Base-by-base conservation (phyloP, 306 rosid species). In the Cicer bijugum region DNA sequence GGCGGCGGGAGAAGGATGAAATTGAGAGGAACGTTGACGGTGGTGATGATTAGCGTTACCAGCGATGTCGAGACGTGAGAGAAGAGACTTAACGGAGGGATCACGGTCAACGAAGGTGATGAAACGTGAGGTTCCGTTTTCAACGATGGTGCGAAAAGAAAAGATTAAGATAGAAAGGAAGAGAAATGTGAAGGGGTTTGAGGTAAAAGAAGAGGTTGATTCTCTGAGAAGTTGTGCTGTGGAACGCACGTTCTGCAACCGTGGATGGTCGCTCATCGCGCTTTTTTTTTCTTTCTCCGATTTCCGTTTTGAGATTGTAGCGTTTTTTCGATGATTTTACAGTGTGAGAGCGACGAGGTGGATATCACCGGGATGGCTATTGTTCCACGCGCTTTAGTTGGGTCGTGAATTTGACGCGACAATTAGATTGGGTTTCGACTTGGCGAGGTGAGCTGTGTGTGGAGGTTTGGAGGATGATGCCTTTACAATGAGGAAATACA, bases 41-140 rank as follows among this genome's bases (percentile, higher is more conserved):
- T 35, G 77, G 16, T 35, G 68, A 19, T 81, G 79, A 17, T 68
- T 62, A 7, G 64, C 15, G 50, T 75, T 83, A 2, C 76, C 81
- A 11, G 96, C 70, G 65, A 90, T 91, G 73, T 91, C 95, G 61
- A 94, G 90, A 45, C 88, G 96, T 7, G 93, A 89, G 78, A 94
- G 90, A 37, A 94, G 85, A 9, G 95, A 73, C 19, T 74, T 78
- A 56, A 94, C 89, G 14, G 95, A 86, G 12, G 97, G 97, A 72
- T 94, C 97, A 10, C 88, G 91, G 75, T 91, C 99, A 69, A 91
- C 83, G 84, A 91, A 86, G 61, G 97, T 69, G 76, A 94, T 91
- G 74, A 91, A 85, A 78, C 84, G 77, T 62, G 73, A 44, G 82
- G 95, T 81, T 4, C 95, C 96, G 55, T 82, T 85, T 59, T 94